Evolutionary conservation across 148 eudicot species (phyloP).

Genomic region (Simmondsia chinensis): DNA sequence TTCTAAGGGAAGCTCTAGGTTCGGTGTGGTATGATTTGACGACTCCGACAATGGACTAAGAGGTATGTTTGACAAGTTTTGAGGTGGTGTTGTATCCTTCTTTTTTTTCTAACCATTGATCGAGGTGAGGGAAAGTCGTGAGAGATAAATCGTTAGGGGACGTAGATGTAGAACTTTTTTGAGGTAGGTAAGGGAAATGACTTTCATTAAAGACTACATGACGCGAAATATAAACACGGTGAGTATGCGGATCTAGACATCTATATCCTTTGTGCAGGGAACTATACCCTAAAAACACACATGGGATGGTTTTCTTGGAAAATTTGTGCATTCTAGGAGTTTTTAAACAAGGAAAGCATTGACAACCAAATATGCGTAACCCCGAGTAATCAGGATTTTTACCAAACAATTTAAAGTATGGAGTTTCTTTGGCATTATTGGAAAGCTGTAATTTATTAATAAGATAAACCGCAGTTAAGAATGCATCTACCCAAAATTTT

Average conservation of each 20-base stretch:
- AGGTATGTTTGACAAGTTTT: background rate
- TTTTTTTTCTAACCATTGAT: background rate
- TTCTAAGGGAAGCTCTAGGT: no score
- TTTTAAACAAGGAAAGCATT: background rate
- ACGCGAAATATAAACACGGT: background rate
- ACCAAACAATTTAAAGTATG: background rate
- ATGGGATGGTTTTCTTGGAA: background rate
- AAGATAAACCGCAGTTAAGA: background rate
- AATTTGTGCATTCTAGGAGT: background rate
- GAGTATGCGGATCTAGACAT: background rate
- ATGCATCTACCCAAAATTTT: slow-evolving; percentile 1
- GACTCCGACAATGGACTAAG: background rate
- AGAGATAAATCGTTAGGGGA: background rate
- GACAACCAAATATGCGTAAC: background rate
- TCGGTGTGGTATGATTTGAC: no score
- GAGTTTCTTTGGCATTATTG: background rate
- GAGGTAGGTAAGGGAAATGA: background rate
- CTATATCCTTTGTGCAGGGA: background rate
- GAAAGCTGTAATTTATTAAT: background rate
- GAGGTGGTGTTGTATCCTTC: background rate
- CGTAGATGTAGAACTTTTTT: background rate
- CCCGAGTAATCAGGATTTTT: background rate
- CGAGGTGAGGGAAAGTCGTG: background rate
- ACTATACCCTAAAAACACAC: slow-evolving; percentile 4
- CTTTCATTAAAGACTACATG: background rate